Base-by-base conservation (phyloP, 176 grass and related monocot species). In the Microstegium vimineum region DNA sequence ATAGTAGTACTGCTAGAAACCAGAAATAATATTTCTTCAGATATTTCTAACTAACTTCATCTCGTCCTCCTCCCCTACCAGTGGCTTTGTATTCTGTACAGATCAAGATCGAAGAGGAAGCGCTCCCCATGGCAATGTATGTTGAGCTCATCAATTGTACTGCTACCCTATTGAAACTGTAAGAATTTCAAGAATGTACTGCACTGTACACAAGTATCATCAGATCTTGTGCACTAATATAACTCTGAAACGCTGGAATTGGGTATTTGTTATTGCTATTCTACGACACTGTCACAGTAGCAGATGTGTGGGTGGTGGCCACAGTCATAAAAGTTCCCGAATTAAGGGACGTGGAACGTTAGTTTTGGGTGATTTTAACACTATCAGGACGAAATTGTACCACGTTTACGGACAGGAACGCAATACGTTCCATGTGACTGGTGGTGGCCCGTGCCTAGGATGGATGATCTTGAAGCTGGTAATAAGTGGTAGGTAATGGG, bases 91-190 rank as follows among this genome's bases (percentile, higher is more conserved):
- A 69, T 26, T 78, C 41, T 80, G 89, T 88, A 91, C 74, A 85
- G 87, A 91, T 42, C n/a, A n/a, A 36, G 84, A 75, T 61, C 63
- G 78, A 27, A 18, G 51, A 86, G 23, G 41, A 83, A 84, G 26
- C 56, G 40, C 37, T 0, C 8, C 66, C 63, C 2, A 0, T 15
- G 25, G 0, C 54, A 2, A 43, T 57, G 71, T 42, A 43, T 57
- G 71, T 42, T 7, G 10, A 66, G 60, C 60, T 62, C 60, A 16
- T 62, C 25, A 62, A 38, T 13, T 61, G 25, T 27, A 14, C 25
- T 28, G 0, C 57, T 28, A 62, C 59, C 14, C 25, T 61, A 61
- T 61, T n/a, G n/a, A n/a, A 27, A n/a, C 51, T 2, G 22, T 59
- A 59, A 36, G 9, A 65, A 43, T 32, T 8, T 17, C 18, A 22